Evolutionary conservation across 805 yeast genomes (phyloP), one percentile per base, ranked within the genome.

Genomic region (Kodamaea leandrae): DNA sequence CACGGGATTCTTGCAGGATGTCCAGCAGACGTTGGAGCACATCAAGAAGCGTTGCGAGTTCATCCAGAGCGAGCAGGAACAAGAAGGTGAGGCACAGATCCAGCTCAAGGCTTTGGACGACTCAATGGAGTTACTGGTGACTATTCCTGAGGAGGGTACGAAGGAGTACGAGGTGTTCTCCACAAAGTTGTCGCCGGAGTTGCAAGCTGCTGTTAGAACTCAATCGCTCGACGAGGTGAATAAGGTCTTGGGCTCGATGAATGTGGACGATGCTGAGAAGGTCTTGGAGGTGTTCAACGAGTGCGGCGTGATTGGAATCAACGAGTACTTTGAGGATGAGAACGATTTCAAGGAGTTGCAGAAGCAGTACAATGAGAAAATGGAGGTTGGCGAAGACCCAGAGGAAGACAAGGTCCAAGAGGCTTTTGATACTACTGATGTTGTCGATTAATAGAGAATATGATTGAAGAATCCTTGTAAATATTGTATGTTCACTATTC

Each of bases 61-160:
- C 2, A 72, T 93, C 42, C 61, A 71, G 34, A 61, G 70, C 37
- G 86, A 85, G 52, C 64, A 60, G 13, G 49, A 46, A 5, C 62
- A 50, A 8, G 73, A 58, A 28, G 90, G 80, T 34, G 91, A 81
- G 37, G 91, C 82, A 43, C 80, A 83, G 45, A 89, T 91, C 50
- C 99, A 91, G 64, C 71, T 91, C 57, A 86, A 86, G 56, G 80
- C 96, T 0, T 74, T 90, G 44, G 98, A 91, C 61, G 96, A 93
- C 30, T 74, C 81, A 44, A 78, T 89, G 2, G 82, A 83, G 60
- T 71, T 91, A 32, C 72, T 78, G 36, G 87, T 91, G 10, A 75
- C 72, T 43, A 64, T 86, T 12, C 96, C 96, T 5, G 63, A 69
- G 46, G 63, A 64, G 39, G 76, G 75, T n/a, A 72, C 76, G 3